Base-by-base conservation (phyloP, 768 basidiomycete genomes). In the Nidularia sp. region DNA sequence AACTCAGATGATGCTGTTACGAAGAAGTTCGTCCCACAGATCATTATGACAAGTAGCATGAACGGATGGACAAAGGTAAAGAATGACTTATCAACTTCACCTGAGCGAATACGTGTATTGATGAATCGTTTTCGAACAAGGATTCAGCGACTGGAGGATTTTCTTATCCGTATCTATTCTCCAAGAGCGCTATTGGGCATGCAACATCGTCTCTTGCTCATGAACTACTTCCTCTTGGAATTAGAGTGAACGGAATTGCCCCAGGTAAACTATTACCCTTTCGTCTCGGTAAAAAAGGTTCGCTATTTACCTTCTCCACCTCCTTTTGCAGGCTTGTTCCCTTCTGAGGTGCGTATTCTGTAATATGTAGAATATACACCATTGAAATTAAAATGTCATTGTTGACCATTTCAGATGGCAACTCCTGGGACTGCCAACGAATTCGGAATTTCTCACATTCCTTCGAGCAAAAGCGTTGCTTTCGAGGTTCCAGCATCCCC, bases 31-130 rank as follows among this genome's bases (percentile, higher is more conserved):
- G 74, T 68, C 6, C 75, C 76, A 1, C 75, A 78, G 59, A 62
- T 80, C 31, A 62, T 80, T 33, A 76, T 78, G 72, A 79, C 77
- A 1, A 73, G 71, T 47, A 76, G 74, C 47, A 77, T 78, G 76
- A 79, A 77, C 51, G 77, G 75, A 1, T 79, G 76, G 77, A 73
- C 77, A 13, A 79, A 78, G 66, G 73, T 70, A 71, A 69, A 36
- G 10, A n/a, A n/a, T n/a, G n/a, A n/a, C n/a, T n/a, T n/a, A n/a
- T n/a, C n/a, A n/a, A n/a, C n/a, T n/a, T n/a, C n/a, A n/a, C n/a
- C n/a, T n/a, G n/a, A n/a, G n/a, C n/a, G n/a, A n/a, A n/a, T n/a
- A n/a, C n/a, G n/a, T n/a, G n/a, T n/a, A n/a, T n/a, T n/a, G n/a
- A n/a, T n/a, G n/a, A n/a, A n/a, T n/a, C 45, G 22, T 45, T 5